These are phyloP conservation scores for Ophiostoma populinum DNA, from an alignment of 2,329 filamentous ascomycete species.

Conservation along the genomic window DNA sequence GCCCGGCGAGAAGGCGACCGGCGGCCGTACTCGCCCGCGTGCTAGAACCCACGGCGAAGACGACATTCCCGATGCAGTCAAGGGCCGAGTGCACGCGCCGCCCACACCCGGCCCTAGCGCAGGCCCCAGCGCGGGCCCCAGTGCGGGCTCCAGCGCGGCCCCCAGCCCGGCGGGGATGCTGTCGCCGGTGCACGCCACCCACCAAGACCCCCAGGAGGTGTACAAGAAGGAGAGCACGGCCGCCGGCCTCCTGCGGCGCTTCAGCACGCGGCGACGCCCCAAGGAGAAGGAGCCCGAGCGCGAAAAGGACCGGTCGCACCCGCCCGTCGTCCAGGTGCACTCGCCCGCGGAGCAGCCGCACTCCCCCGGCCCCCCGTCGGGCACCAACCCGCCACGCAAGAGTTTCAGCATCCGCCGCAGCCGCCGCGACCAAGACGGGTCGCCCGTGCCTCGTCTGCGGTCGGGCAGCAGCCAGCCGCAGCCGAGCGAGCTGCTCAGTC, in stretches of 20 bases:
- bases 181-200: constrained; percentile 18
- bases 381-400: constrained; percentile 58
- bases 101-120: too few species aligned
- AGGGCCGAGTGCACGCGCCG: too few species aligned
- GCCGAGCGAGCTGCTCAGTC: constrained; percentile 61
- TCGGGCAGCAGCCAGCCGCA: constrained; percentile 51
- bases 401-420: constrained; percentile 67
- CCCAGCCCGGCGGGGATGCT: neutral
- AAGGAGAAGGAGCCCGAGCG: constrained; percentile 52
- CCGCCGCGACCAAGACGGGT: constrained; percentile 36
- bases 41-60: constrained; percentile 92
- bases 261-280: constrained; percentile 65
- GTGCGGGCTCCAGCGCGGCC: too few species aligned
- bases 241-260: constrained; percentile 66
- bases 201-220: constrained; percentile 40
- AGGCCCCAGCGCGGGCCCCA: too few species aligned
- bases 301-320: constrained; percentile 48
- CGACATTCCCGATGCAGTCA: constrained; percentile 49
- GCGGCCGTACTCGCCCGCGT: constrained; percentile 65
- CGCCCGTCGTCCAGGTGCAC: constrained; percentile 62
- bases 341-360: constrained; percentile 44
- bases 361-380: too few species aligned
- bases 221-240: constrained; percentile 76
- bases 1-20: constrained; percentile 73
- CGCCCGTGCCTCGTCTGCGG: constrained; percentile 25